Evolutionary conservation across 805 yeast genomes (phyloP), one percentile per base, ranked within the genome.

Genomic region (Blastobotrys chiropterorum): DNA sequence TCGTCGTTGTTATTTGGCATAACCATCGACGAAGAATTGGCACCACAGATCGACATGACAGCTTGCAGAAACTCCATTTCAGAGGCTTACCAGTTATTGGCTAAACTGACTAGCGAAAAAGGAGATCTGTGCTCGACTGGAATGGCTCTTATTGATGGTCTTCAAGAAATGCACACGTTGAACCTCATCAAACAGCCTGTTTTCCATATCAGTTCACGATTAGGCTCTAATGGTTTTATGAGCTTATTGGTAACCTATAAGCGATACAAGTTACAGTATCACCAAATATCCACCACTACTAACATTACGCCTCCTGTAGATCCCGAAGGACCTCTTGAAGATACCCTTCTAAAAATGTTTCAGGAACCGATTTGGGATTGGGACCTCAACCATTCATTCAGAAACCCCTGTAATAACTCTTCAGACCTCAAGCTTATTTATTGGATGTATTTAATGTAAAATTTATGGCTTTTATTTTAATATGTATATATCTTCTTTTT

Each of bases 141-240:
- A 11, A 21, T 47, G 21, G 7, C 13, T 16, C 17, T 55, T 11
- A 16, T 55, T 11, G 50, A 48, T 20, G 52, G 50, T 3, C 41
- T 53, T 3, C 55, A 54, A 15, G 7, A 30, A 26, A 48, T 53
- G 50, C 49, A 48, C 19, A 17, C 39, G 11, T 16, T 20, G 22
- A 41, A 50, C 17, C 14, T 19, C 11, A 16, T 54, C 20, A 20
- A 20, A 13, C 20, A 30, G 16, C 57, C 55, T 20, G 49, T 55
- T 3, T 55, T 55, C 44, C 7, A 15, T 26, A 50, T 55, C 21
- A 41, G 53, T 19, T 45, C 44, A 7, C 51, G 57, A 22, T 43
- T 55, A 14, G 58, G 56, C 2, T 51, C 55, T 3, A 52, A 55
- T 21, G 55, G 53, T 11, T 55, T 53, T 39, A 46, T 55, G 51